phyloP scores from a whole-genome alignment of 1,139 yeast species.

The Geotrichum histeridarum region DNA sequence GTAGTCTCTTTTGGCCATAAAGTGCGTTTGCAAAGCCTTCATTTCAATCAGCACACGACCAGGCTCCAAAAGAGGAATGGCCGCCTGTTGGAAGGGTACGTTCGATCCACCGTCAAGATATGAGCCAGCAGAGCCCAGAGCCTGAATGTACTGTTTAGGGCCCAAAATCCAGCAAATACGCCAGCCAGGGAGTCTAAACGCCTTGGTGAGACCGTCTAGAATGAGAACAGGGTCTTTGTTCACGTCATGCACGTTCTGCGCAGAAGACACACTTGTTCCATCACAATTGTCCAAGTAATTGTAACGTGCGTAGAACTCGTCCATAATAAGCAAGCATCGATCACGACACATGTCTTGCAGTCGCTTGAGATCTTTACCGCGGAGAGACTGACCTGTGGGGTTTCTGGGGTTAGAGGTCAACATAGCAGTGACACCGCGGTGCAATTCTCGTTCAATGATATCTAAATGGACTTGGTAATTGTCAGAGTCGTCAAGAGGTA shows the following conservation, averaged over 20 bases:
- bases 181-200: slow-evolving; percentile 67
- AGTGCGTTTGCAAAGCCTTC: slow-evolving; percentile 58
- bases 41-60: slow-evolving; percentile 49
- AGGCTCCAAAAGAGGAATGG: slow-evolving; percentile 55
- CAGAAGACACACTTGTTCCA: slow-evolving; percentile 55
- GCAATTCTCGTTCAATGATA: slow-evolving; percentile 51
- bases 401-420: slow-evolving; percentile 63
- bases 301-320: slow-evolving; percentile 62
- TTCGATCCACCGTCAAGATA: slow-evolving; percentile 66
- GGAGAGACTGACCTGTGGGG: slow-evolving; percentile 60
- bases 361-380: slow-evolving; percentile 47
- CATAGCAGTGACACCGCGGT: slow-evolving; percentile 57
- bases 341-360: slow-evolving; percentile 57
- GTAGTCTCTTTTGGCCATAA: slow-evolving; percentile 58
- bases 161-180: slow-evolving; percentile 66
- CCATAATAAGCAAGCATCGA: slow-evolving; percentile 59
- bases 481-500: slow-evolving; percentile 57
- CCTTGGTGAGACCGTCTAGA: slow-evolving; percentile 61
- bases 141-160: slow-evolving; percentile 57
- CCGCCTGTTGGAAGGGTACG: slow-evolving; percentile 62
- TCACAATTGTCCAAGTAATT: slow-evolving; percentile 56
- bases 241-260: slow-evolving; percentile 54
- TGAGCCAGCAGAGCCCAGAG: slow-evolving; percentile 60
- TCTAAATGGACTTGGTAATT: slow-evolving; percentile 57
- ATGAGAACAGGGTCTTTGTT: slow-evolving; percentile 60